Evolutionary conservation across 2,329 filamentous ascomycete species (phyloP), one percentile per base, ranked within the genome.

Genomic region (Paecilomyces niveus): DNA sequence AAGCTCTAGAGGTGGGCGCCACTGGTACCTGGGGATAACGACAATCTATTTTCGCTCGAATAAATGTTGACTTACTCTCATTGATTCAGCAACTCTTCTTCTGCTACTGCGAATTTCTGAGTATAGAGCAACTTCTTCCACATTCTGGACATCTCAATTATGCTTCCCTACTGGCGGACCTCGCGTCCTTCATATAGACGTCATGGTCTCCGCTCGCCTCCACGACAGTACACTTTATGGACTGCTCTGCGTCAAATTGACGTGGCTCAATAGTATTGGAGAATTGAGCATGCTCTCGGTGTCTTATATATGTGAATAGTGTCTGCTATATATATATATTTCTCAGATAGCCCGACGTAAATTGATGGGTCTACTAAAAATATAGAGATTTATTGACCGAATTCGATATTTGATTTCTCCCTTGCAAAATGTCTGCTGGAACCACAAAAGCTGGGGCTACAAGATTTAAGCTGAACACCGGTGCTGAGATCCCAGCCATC

Each of bases 381-480:
- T 29, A 29, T 29, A 29, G 26, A 29, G 26, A 29, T 7, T 7
- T 29, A 29, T 29, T 29, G 26, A 29, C 26, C 7, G 26, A 29
- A 29, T 29, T 29, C 26, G 35, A 15, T 18, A 45, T 45, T 45
- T 45, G 13, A 1, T 18, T 45, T 9, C 9, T 45, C 13, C 18
- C 45, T 52, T 50, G 10, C 39, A n/a, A 45, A 8, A 45, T 45
- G 39, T 45, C 39, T 45, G 39, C 15, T 45, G 39, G 39, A 45
- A 45, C 39, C 45, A 62, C 56, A 9, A 72, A 68, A 67, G 49
- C 65, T 45, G 60, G 61, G 53, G 56, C 67, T 31, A 77, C 74
- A 8, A 71, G 60, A 33, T 73, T 76, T 64, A 77, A 76, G 60
- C 68, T 81, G 26, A 81, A 80, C 64, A 80, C 77, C 10, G 78